Percentiles rank a stretch among this genome's conserved stretches.
These are phyloP conservation scores for Tolypocladium amazonense DNA, from an alignment of 2,329 filamentous ascomycete species.

Conservation along the genomic window DNA sequence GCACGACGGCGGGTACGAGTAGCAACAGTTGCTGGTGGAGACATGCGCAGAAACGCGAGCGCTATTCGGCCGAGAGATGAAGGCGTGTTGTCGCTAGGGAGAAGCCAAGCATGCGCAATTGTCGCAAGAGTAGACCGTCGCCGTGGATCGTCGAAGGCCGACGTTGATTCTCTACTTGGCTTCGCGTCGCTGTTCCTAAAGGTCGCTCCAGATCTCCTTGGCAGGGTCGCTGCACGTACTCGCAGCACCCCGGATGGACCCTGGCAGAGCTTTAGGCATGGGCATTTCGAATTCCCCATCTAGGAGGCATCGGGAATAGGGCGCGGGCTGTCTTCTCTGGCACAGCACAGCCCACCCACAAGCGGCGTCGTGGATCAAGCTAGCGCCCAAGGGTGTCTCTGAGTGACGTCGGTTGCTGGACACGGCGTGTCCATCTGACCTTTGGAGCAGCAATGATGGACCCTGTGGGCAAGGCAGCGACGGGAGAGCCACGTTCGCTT, in stretches of 20 bases:
- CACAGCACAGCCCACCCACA: background rate
- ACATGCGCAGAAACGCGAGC: too few species aligned
- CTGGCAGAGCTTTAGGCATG: background rate
- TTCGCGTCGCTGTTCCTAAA: too few species aligned
- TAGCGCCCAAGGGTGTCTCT: background rate
- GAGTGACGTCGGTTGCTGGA: background rate
- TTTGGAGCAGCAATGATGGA: too few species aligned
- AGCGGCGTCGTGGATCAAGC: background rate
- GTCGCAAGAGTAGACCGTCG: too few species aligned
- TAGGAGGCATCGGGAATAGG: background rate
- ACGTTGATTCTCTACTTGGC: too few species aligned
- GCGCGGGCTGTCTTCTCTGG: background rate
- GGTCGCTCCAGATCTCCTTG: too few species aligned
- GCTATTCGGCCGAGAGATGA: too few species aligned
- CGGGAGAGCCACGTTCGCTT: background rate
- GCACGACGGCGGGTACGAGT: too few species aligned
- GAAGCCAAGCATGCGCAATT: too few species aligned
- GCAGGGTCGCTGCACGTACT: background rate
- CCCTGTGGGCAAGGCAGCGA: background rate
- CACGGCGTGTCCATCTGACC: background rate
- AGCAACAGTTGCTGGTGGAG: too few species aligned
- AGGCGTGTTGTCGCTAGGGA: too few species aligned
- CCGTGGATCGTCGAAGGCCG: too few species aligned
- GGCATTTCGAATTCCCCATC: constrained; percentile 1
- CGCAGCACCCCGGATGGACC: background rate